Evolutionary conservation across 2,329 filamentous ascomycete genomes (phyloP), one percentile per base, ranked within the genome.

Genomic region (Apiospora arundinis): DNA sequence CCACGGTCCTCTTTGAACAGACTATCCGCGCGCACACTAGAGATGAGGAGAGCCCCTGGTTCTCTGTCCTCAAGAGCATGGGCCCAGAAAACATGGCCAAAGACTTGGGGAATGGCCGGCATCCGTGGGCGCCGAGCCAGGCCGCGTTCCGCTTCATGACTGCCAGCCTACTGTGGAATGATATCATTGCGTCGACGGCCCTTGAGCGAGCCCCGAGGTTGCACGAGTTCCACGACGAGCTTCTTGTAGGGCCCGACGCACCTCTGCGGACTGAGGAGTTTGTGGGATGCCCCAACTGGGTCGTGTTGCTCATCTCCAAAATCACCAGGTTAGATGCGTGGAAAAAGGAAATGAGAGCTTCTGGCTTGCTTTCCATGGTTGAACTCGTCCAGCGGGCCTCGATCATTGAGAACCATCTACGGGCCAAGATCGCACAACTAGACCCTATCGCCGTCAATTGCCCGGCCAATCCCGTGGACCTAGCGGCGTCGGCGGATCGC

Each of bases 231-330:
- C 85, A 86, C 73, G 75, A 76, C 60, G 72, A 75, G 46, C 76
- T 85, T 37, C 82, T 88, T 28, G 42, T 74, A 46, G 73, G 74
- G n/a, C 79, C 81, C 9, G 76, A 78, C 16, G 80, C 77, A 0
- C 79, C 78, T 0, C 78, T 86, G 49, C 80, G 81, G 68, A 81
- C 91, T 70, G 84, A 87, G 67, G 83, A 86, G 44, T 85, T 89
- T 67, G 79, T 88, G 52, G 89, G 90, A 1, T 83, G 88, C 72
- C 81, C 88, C 63, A 91, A 90, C 77, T 89, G 88, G 87, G 85
- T 85, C 0, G 74, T 91, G 65, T 79, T 87, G 65, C 80, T 85
- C n/a, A 83, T 92, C 60, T 86, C 85, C 16, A 84, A 89, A 25
- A 85, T 89, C 66, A 82, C 88, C 18, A 78, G 83, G 0, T 81